Percentiles rank a stretch among this genome's conserved stretches.
Conservation (phyloP, 192 early-diverging fungal genomes). For the Backusella tarrabulga region DNA sequence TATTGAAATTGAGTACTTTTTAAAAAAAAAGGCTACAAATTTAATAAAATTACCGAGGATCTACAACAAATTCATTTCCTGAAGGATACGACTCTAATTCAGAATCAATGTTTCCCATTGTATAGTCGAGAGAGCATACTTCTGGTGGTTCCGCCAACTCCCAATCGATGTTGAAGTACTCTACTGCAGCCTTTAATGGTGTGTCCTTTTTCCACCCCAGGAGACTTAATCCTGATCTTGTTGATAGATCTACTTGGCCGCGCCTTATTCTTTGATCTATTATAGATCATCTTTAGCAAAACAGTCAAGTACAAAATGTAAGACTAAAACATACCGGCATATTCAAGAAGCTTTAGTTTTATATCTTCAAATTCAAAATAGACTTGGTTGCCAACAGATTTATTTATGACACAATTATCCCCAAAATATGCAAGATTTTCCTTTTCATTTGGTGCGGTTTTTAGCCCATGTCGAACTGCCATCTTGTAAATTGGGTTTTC, state of each 20-base stretch:
- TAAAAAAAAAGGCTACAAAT: not conserved
- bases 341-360: slow-evolving; percentile 7
- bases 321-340: slow-evolving; percentile 27
- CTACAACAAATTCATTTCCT: slow-evolving; percentile 39
- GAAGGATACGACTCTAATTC: slow-evolving; percentile 13
- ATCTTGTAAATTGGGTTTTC: slow-evolving; percentile 39
- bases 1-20: not conserved
- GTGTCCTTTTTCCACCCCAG: slow-evolving; percentile 32
- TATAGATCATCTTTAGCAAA: not conserved
- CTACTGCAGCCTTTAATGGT: slow-evolving; percentile 29
- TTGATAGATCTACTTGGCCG: slow-evolving; percentile 34
- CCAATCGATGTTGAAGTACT: slow-evolving; percentile 39
- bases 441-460: slow-evolving; percentile 30
- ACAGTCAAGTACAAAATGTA: not conserved
- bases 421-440: slow-evolving; percentile 31
- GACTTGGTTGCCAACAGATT: not conserved
- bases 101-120: slow-evolving; percentile 23
- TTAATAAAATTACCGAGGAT: slow-evolving; percentile 24
- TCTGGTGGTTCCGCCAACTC: slow-evolving; percentile 35
- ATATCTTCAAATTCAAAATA: slow-evolving; percentile 12
- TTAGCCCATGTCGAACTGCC: slow-evolving; percentile 31
- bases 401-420: not conserved
- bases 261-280: slow-evolving; percentile 22
- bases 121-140: slow-evolving; percentile 35
- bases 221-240: slow-evolving; percentile 28